A percentile compares a stretch with the other conserved stretches of the same genome.
phyloP scores from a whole-genome alignment of 768 basidiomycete genomes.

The Auricularia sp. region DNA sequence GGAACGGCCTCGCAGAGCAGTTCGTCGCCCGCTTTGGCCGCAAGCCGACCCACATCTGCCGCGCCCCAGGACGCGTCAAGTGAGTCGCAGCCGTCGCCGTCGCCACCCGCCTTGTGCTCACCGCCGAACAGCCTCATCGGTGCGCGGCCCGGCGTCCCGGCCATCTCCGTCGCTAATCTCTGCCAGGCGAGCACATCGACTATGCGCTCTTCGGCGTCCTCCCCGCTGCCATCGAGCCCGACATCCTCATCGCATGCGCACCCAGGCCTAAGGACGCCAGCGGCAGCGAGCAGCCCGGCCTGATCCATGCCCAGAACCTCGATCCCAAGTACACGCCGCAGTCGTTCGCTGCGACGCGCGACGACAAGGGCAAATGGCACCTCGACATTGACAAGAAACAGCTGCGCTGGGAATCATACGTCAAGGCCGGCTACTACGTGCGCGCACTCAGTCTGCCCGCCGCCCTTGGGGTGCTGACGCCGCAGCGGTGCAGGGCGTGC shows the following conservation, averaged over 20 bases:
- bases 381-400: constrained; percentile 62
- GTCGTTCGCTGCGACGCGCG: constrained; percentile 22
- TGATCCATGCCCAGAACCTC: constrained; percentile 19
- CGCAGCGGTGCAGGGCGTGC: constrained; percentile 40
- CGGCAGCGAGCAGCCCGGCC: constrained; percentile 20
- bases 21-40: constrained; percentile 56
- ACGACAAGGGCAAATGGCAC: constrained; percentile 44
- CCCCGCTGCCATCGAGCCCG: constrained; percentile 75
- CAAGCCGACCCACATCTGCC: constrained; percentile 57
- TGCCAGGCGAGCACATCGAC: constrained; percentile 72
- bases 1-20: constrained; percentile 49
- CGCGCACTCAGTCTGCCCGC: constrained; percentile 17
- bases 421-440: constrained; percentile 79
- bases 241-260: constrained; percentile 70
- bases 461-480: not conserved
- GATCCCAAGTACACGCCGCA: constrained; percentile 40
- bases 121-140: constrained; percentile 24
- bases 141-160: constrained; percentile 22
- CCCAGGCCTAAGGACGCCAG: constrained; percentile 19
- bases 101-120: not conserved
- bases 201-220: constrained; percentile 77
- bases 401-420: constrained; percentile 77
- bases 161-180: not conserved
- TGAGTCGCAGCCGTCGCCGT: constrained; percentile 18
- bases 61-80: constrained; percentile 80